These are phyloP conservation scores for Beauveria rudraprayagi DNA, from an alignment of 2,329 filamentous ascomycete species.

Conservation along the genomic window DNA sequence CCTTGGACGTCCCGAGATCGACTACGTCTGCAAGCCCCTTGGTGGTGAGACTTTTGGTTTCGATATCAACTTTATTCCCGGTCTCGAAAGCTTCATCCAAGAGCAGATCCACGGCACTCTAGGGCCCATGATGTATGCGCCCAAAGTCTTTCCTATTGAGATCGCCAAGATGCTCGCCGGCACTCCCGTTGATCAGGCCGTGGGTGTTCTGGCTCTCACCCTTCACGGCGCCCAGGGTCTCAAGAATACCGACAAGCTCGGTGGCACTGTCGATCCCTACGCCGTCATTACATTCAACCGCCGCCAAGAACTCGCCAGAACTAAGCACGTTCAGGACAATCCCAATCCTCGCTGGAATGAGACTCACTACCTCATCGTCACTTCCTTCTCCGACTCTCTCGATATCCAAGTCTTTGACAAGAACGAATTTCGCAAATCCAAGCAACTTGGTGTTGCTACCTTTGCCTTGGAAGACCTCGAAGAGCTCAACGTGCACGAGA, in stretches of 20 bases:
- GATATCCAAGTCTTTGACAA: slow-evolving; percentile 83
- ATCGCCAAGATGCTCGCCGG: slow-evolving; percentile 97
- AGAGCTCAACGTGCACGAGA: slow-evolving; percentile 69
- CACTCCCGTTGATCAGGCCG: slow-evolving; percentile 87
- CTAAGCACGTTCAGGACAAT: slow-evolving; percentile 80
- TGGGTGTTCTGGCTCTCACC: slow-evolving; percentile 86
- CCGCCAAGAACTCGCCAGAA: slow-evolving; percentile 72
- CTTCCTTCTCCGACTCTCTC: slow-evolving; percentile 79
- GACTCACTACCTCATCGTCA: slow-evolving; percentile 91
- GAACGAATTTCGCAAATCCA: slow-evolving; percentile 95
- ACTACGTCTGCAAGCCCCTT: slow-evolving; percentile 96
- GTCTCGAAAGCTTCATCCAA: slow-evolving; percentile 85
- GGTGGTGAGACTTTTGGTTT: slow-evolving; percentile 94
- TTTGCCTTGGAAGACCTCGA: slow-evolving; percentile 81
- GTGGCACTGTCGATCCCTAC: slow-evolving; percentile 87
- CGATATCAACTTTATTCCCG: slow-evolving; percentile 98
- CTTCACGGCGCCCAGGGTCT: slow-evolving; percentile 85
- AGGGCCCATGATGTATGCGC: slow-evolving; percentile 94
- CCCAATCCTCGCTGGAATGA: slow-evolving; percentile 91
- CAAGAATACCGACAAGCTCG: slow-evolving; percentile 92
- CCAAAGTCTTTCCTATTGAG: slow-evolving; percentile 96
- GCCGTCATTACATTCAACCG: slow-evolving; percentile 77
- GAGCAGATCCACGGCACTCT: slow-evolving; percentile 94
- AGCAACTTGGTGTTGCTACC: slow-evolving; percentile 80
- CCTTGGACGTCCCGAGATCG: slow-evolving; percentile 77